Conservation (phyloP, 345 rosid species). For the Pelargonium nanum region DNA sequence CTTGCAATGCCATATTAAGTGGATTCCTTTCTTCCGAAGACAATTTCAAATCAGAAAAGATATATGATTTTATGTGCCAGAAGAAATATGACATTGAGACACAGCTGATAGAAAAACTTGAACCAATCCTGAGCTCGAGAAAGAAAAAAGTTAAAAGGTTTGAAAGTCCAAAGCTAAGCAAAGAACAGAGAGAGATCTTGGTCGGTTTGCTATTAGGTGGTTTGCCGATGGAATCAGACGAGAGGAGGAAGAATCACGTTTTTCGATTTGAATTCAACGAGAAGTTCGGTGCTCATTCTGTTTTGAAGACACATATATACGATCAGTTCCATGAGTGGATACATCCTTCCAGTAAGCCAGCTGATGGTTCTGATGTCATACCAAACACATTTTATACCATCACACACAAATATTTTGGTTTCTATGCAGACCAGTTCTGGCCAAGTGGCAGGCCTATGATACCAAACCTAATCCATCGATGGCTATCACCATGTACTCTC, state of each 20-base stretch:
- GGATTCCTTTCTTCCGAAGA: slow-evolving; percentile 51
- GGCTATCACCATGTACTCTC: slow-evolving; percentile 63
- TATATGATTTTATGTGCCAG: slow-evolving; percentile 56
- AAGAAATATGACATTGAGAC: slow-evolving; percentile 56
- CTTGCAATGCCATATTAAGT: slow-evolving; percentile 56
- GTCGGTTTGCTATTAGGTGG: slow-evolving; percentile 87
- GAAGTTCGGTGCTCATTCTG: slow-evolving; percentile 33
- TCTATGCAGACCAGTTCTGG: slow-evolving; percentile 70
- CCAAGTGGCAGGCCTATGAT: slow-evolving; percentile 44
- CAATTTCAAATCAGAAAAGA: slow-evolving; percentile 46
- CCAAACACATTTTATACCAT: slow-evolving; percentile 35
- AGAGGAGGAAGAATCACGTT: slow-evolving; percentile 41
- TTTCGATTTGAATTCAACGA: slow-evolving; percentile 52
- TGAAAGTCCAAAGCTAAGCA: slow-evolving; percentile 50
- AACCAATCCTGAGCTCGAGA: slow-evolving; percentile 39
- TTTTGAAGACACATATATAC: slow-evolving; percentile 50
- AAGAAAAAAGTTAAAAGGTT: slow-evolving; percentile 49
- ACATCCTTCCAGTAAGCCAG: slow-evolving; percentile 38
- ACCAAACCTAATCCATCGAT: slow-evolving; percentile 80
- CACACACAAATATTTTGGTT: slow-evolving; percentile 48
- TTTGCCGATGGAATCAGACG: slow-evolving; percentile 53
- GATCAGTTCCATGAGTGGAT: slow-evolving; percentile 64
- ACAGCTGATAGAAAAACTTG: slow-evolving; percentile 51
- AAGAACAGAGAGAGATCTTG: slow-evolving; percentile 70
- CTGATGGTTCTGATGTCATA: slow-evolving; percentile 10